phyloP scores from a whole-genome alignment of 2,329 filamentous ascomycete species.

The Chaetoscypha palmicola region DNA sequence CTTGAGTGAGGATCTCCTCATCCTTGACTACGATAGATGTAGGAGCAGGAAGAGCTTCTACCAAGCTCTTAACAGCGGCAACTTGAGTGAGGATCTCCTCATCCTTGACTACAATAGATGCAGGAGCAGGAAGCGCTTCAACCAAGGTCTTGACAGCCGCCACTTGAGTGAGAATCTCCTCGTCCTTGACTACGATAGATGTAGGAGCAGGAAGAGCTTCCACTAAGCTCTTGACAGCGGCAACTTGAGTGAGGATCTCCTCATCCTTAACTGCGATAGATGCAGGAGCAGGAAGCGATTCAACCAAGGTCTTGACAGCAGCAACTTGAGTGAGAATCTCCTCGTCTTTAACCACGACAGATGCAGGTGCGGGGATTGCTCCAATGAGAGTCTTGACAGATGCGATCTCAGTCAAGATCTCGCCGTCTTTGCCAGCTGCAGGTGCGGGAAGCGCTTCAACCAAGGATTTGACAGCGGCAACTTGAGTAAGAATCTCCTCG shows the following conservation, averaged over 20 bases:
- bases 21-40: slow-evolving; percentile 6
- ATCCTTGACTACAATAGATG: slow-evolving; percentile 5
- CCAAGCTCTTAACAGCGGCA: slow-evolving; percentile 2
- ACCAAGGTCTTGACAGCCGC: slow-evolving; percentile 7
- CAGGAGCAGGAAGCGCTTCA: neutral
- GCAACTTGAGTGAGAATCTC: slow-evolving; percentile 8
- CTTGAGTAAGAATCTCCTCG: slow-evolving; percentile 6
- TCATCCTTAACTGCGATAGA: slow-evolving; percentile 5
- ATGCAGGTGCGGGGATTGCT: slow-evolving; percentile 6
- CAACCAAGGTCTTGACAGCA: slow-evolving; percentile 3
- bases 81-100: slow-evolving; percentile 7
- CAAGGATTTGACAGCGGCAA: slow-evolving; percentile 7
- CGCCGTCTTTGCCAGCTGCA: slow-evolving; percentile 2
- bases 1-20: slow-evolving; percentile 9
- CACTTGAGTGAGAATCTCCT: slow-evolving; percentile 7
- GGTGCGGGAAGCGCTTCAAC: slow-evolving; percentile 4
- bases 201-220: slow-evolving; percentile 2
- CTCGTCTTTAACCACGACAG: slow-evolving; percentile 4
- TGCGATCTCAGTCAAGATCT: slow-evolving; percentile 6
- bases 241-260: slow-evolving; percentile 7
- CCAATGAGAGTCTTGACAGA: slow-evolving; percentile 5
- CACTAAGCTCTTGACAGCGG: slow-evolving; percentile 2
- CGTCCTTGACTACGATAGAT: slow-evolving; percentile 7
- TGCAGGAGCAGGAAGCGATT: neutral
- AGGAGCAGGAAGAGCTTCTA: slow-evolving; percentile 6